phyloP scores from a whole-genome alignment of 2,329 filamentous ascomycete species.

The Penicillium occitanis region DNA sequence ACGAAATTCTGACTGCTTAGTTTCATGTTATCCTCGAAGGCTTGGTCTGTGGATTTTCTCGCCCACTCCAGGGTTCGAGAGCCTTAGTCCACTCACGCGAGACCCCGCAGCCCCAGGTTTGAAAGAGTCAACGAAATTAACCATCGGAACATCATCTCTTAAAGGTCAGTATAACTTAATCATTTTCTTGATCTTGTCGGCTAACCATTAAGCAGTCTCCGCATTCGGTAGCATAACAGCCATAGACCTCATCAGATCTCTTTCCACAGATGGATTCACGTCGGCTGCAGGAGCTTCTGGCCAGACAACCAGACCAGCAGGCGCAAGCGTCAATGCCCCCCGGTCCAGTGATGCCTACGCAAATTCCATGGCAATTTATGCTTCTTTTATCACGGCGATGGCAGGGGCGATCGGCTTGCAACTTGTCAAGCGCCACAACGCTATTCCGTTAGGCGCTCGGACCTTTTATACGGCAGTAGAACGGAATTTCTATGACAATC shows the following conservation, averaged over 20 bases:
- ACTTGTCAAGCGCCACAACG: constrained; percentile 36
- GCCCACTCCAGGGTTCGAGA: constrained; percentile 39
- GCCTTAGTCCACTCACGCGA: constrained; percentile 31
- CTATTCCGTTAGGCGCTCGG: constrained; percentile 43
- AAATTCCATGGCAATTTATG: constrained; percentile 39
- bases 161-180: constrained; percentile 31
- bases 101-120: constrained; percentile 25
- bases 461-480: constrained; percentile 41
- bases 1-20: constrained; percentile 39
- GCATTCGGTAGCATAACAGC: constrained; percentile 38
- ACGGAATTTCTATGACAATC: constrained; percentile 32
- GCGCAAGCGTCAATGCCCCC: constrained; percentile 26
- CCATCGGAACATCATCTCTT: constrained; percentile 33
- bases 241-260: constrained; percentile 37
- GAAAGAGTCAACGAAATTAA: constrained; percentile 31
- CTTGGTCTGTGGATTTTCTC: constrained; percentile 45
- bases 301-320: constrained; percentile 27
- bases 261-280: constrained; percentile 34
- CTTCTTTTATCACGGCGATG: constrained; percentile 42
- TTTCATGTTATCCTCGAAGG: constrained; percentile 39
- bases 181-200: constrained; percentile 1
- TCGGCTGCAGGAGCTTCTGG: constrained; percentile 25
- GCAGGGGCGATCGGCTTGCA: constrained; percentile 40
- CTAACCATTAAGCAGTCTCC: constrained; percentile 29
- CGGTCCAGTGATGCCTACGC: constrained; percentile 34